These are phyloP conservation scores for Rosa lucieae DNA, from an alignment of 306 rosid genomes.

Conservation along the genomic window DNA sequence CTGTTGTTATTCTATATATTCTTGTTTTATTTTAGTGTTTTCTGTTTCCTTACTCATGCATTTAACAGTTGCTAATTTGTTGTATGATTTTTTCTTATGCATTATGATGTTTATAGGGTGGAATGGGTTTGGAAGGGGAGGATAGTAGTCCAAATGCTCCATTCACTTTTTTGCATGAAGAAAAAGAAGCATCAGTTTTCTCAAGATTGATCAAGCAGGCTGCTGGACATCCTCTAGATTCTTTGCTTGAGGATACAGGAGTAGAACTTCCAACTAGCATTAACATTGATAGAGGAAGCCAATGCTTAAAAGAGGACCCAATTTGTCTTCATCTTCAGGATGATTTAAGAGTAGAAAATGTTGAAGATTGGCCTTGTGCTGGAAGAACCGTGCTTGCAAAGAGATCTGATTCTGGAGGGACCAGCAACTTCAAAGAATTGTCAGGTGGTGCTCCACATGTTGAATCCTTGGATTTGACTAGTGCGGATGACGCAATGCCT, in stretches of 20 bases:
- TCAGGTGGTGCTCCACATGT: conserved; percentile 41
- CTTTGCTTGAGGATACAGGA: conserved; percentile 31
- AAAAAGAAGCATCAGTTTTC: conserved; percentile 23
- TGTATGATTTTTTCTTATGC: conserved; percentile 19
- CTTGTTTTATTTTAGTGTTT: background rate
- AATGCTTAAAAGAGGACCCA: conserved; percentile 33
- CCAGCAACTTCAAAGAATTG: conserved; percentile 29
- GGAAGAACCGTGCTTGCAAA: conserved; percentile 40
- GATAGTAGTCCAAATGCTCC: conserved; percentile 26
- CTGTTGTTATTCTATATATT: background rate
- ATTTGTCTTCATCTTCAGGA: conserved; percentile 27
- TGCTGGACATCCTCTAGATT: conserved; percentile 18
- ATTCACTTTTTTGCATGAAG: conserved; percentile 26
- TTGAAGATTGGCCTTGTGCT: conserved; percentile 26
- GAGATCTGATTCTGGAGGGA: conserved; percentile 35
- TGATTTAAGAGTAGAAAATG: conserved; percentile 28
- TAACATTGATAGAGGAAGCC: conserved; percentile 26
- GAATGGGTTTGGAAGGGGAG: conserved; percentile 34
- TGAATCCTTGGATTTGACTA: conserved; percentile 38
- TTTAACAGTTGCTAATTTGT: background rate
- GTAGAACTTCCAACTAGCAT: conserved; percentile 20
- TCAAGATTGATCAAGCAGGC: conserved; percentile 31
- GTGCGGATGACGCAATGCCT: conserved; percentile 51
- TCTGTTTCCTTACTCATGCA: background rate
- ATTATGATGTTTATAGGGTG: conserved; percentile 39